phyloP scores from a whole-genome alignment of 208 protist species.

The Acanthamoeba healyi region DNA sequence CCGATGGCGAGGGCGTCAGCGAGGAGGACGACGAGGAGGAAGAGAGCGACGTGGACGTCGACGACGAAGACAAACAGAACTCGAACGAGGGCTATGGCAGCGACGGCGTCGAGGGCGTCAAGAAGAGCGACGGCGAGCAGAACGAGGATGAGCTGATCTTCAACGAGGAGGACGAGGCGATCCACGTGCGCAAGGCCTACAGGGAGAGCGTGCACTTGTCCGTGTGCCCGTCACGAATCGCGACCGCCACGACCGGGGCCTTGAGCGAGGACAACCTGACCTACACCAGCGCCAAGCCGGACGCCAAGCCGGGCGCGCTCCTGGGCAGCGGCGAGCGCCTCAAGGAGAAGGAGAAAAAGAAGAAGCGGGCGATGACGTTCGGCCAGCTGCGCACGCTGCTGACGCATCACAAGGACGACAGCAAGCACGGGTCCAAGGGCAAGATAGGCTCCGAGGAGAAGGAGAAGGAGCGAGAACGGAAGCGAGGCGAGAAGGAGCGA shows the following conservation, averaged over 20 bases:
- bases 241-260: neutral
- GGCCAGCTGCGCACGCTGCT: neutral
- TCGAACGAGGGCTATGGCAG: neutral
- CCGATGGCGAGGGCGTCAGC: neutral
- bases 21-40: neutral
- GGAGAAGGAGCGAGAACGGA: neutral
- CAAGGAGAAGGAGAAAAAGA: neutral
- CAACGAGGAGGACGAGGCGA: slow-evolving; percentile 20
- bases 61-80: neutral
- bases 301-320: neutral
- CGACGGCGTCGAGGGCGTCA: neutral
- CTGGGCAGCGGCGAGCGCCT: neutral
- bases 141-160: slow-evolving; percentile 16
- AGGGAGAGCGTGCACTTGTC: neutral
- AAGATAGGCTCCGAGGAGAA: neutral
- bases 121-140: neutral
- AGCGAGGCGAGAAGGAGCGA: neutral
- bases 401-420: neutral
- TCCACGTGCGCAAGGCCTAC: slow-evolving; percentile 25
- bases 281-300: neutral
- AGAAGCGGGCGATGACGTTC: slow-evolving; percentile 4
- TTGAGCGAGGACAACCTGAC: neutral
- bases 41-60: neutral
- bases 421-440: neutral
- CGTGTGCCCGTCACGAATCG: neutral